A percentile compares a stretch with the other conserved stretches of the same genome.
phyloP scores from a whole-genome alignment of 2,329 filamentous ascomycete species.

The Blastomyces gilchristii region DNA sequence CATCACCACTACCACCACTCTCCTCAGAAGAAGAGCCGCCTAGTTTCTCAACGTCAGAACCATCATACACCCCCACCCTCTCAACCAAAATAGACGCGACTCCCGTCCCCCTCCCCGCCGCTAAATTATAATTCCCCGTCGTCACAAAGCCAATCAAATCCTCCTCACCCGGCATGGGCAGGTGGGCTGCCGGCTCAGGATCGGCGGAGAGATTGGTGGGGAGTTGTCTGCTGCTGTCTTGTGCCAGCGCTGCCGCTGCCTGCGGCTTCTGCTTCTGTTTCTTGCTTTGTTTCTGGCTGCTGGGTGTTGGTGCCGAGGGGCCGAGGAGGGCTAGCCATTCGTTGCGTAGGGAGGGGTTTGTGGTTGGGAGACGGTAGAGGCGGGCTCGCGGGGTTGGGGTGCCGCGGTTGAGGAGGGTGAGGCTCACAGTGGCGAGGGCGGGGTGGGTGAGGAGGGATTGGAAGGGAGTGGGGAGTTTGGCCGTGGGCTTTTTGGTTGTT shows the following conservation, averaged over 20 bases:
- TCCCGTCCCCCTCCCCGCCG: slow-evolving; percentile 62
- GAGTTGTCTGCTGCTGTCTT: not conserved
- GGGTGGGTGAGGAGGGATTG: slow-evolving; percentile 18
- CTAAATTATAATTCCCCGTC: slow-evolving; percentile 70
- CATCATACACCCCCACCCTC: slow-evolving; percentile 38
- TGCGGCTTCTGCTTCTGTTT: slow-evolving; percentile 12
- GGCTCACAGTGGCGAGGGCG: slow-evolving; percentile 49
- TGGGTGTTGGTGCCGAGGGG: slow-evolving; percentile 16
- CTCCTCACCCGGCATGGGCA: slow-evolving; percentile 56
- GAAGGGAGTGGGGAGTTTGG: slow-evolving; percentile 10
- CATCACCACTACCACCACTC: not conserved
- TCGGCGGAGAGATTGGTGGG: slow-evolving; percentile 29
- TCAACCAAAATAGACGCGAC: slow-evolving; percentile 59
- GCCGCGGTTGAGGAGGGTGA: slow-evolving; percentile 61
- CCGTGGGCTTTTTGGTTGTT: slow-evolving; percentile 12
- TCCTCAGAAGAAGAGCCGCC: not conserved
- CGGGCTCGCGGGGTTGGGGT: slow-evolving; percentile 62
- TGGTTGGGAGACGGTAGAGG: slow-evolving; percentile 71
- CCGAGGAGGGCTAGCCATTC: slow-evolving; percentile 53
- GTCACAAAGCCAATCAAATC: slow-evolving; percentile 88
- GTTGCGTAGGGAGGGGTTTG: slow-evolving; percentile 44
- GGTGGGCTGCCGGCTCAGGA: slow-evolving; percentile 29
- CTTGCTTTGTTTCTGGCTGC: slow-evolving; percentile 16
- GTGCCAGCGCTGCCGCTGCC: not conserved
- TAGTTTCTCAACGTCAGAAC: not conserved